phyloP scores from a whole-genome alignment of 495 filamentous ascomycete species.

The Podospora didyma region DNA sequence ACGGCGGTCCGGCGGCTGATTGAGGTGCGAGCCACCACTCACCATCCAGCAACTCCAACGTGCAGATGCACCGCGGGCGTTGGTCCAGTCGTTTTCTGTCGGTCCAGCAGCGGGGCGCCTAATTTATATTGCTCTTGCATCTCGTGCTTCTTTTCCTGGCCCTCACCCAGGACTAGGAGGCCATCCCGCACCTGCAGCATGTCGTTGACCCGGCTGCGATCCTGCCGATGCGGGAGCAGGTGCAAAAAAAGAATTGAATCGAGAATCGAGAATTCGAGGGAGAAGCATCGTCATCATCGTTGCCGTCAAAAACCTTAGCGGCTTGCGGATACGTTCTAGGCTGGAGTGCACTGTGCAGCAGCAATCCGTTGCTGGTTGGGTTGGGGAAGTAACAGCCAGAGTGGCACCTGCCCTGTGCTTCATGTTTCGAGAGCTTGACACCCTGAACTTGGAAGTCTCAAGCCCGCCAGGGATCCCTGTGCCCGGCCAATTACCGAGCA shows the following conservation, averaged over 20 bases:
- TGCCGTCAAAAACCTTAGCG: too few relatives aligned
- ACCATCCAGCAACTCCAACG: slow-evolving; percentile 3
- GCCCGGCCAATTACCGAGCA: too few relatives aligned
- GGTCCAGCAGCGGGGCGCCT: slow-evolving; percentile 10
- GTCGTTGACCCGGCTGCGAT: background rate
- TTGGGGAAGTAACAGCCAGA: too few relatives aligned
- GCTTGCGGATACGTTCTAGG: too few relatives aligned
- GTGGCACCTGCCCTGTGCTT: background rate
- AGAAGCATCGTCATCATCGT: too few relatives aligned
- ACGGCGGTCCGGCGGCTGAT: slow-evolving; percentile 7
- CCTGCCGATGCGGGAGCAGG: background rate
- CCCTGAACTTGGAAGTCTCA: background rate
- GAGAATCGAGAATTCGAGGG: too few relatives aligned
- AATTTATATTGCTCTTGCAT: slow-evolving; percentile 18
- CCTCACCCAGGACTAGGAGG: background rate
- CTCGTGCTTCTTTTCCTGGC: slow-evolving; percentile 12
- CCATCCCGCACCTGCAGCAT: background rate
- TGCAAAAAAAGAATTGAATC: background rate
- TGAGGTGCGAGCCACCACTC: slow-evolving; percentile 5
- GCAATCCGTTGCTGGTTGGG: too few relatives aligned
- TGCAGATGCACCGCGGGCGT: slow-evolving; percentile 13
- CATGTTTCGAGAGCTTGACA: background rate
- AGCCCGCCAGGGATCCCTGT: too few relatives aligned
- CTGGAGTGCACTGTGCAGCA: too few relatives aligned
- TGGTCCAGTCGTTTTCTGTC: slow-evolving; percentile 10